Evolutionary conservation across 129 eudicot genomes (phyloP), one percentile per base, ranked within the genome.

Genomic region (Mikania micrantha): DNA sequence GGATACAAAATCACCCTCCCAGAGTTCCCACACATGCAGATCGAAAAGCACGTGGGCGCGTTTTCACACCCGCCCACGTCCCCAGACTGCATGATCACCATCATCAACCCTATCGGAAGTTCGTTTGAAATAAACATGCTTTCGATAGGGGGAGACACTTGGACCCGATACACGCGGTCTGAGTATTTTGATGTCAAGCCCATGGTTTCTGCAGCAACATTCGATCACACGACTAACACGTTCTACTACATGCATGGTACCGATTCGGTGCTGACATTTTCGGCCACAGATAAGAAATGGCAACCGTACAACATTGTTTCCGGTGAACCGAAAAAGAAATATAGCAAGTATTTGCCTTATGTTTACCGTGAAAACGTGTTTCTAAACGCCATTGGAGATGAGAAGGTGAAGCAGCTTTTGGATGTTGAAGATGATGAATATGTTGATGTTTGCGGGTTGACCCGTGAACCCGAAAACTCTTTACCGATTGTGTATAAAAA

Each of bases 1-100:
- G 21, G 59, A 0, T 41, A 73, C 3, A 78, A 71, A 67, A 78
- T 82, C 31, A 15, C 41, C 2, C 78, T 82, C 59, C 87, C 87
- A 2, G 25, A 60, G 3, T 74, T 78, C 75, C 87, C 80, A 1
- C 69, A 44, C 10, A 2, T 34, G 0, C 24, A 44, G 10, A n/a
- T 66, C 4, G 19, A 60, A 9, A 59, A 42, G 58, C 81, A 65
- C 3, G 60, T 71, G 0, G 83, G 75, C 2, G 40, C 87, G 1
- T 65, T 82, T 42, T 78, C n/a, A n/a, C n/a, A n/a, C n/a, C n/a
- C n/a, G n/a, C 87, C 15, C 29, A 70, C 13, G 67, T 31, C 3
- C 87, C 87, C 7, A 64, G 7, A 70, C 4, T 82, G 80, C 54
- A 25, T 74, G 5, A 52, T 78, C 9, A 32, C 78, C 9, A 41